Base-by-base conservation (phyloP, 1,284 basidiomycete species). In the Irpex sp. region DNA sequence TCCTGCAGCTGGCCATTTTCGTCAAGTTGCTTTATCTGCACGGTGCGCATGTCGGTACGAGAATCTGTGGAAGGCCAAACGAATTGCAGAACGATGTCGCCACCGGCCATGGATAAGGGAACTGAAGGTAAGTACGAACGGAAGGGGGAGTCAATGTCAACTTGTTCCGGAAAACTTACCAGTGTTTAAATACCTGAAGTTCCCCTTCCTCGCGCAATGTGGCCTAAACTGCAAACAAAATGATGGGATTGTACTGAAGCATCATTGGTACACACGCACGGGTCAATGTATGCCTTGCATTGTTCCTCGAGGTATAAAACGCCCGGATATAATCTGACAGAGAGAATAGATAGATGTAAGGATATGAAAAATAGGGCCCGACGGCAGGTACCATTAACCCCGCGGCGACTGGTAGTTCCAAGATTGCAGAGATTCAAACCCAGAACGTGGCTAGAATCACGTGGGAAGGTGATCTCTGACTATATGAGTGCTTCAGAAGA, bases 31-130 rank as follows among this genome's bases (percentile, higher is more conserved):
- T 74, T 71, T 40, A 83, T 75, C 37, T 75, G 76, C 66, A 84
- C 78, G 4, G 81, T 77, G 57, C 83, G 82, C 68, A 76, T 70
- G 69, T 85, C 81, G 44, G 73, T 66, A 58, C 75, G 73, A 48
- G 73, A 63, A 37, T 69, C 67, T 21, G 73, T 71, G 19, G 74
- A 66, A 40, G 76, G 70, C 64, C 74, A 78, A n/a, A 73, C 69
- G 66, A 84, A 80, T n/a, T 73, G 76, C 56, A 85, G 76, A 58
- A 76, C 65, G 64, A 81, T 70, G 64, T 79, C 78, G 63, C 70
- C 66, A 61, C 64, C 67, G 31, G 72, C 58, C 74, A 75, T 76
- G 61, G 51, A 51, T 44, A 49, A 52, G 60, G 58, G 61, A 44
- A 52, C 56, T 36, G 2, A 2, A 26, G 52, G 31, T n/a, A 31